A percentile compares a stretch with the other conserved stretches of the same genome.
phyloP scores from a whole-genome alignment of 257 asterid species.

The Anisodus tanguticus region DNA sequence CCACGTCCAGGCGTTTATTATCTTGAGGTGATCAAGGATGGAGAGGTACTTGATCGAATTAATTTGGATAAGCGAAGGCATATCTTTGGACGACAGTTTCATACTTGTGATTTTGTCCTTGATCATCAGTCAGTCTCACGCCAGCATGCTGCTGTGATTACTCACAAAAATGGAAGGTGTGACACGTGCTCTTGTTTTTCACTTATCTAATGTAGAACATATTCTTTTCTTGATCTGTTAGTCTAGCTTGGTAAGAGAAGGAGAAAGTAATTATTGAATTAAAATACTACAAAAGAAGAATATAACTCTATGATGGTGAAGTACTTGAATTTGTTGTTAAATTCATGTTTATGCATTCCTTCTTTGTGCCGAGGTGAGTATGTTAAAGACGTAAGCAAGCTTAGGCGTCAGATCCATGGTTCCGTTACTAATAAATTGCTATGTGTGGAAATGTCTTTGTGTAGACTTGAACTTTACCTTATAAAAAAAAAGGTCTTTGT shows the following conservation, averaged over 20 bases:
- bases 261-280: background rate
- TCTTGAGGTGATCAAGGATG: conserved; percentile 91
- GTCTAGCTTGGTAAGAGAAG: background rate
- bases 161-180: conserved; percentile 93
- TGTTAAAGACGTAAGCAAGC: background rate
- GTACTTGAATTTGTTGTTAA: background rate
- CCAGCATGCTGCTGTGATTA: conserved; percentile 92
- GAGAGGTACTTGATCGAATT: conserved; percentile 86
- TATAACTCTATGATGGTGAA: conserved; percentile 6
- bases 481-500: too few species aligned
- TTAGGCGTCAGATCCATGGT: background rate
- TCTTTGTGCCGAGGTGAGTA: background rate
- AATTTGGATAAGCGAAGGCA: conserved; percentile 79
- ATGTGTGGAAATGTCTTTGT: background rate
- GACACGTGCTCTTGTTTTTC: conserved; percentile 21
- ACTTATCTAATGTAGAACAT: conserved; percentile 20
- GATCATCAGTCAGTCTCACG: conserved; percentile 99
- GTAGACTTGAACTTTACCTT: background rate
- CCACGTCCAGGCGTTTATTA: conserved; percentile 86
- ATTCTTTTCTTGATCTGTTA: background rate
- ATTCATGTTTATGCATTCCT: background rate
- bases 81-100: conserved; percentile 90
- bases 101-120: conserved; percentile 92
- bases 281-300: background rate
- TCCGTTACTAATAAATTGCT: background rate